phyloP scores from a whole-genome alignment of 805 yeast species.

The Candida krabiensis region DNA sequence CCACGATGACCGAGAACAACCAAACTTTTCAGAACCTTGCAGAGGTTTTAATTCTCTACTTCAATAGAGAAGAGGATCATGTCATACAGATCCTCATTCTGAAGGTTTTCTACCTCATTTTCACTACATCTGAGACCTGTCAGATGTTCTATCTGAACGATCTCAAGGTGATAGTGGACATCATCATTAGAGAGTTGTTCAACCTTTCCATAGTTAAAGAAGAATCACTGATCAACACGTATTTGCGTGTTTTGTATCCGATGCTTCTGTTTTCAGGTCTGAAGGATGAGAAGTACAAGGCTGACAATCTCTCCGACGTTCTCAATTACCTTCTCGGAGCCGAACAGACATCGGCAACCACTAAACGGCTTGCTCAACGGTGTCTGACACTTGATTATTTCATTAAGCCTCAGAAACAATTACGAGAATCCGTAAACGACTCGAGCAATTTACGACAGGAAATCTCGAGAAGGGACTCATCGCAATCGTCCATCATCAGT shows the following conservation, averaged over 20 bases:
- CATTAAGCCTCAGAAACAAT: conserved; percentile 2
- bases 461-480: conserved; percentile 9
- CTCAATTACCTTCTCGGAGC: conserved; percentile 46
- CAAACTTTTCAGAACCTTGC: conserved; percentile 53
- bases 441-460: conserved; percentile 2
- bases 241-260: conserved; percentile 72
- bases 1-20: conserved; percentile 46
- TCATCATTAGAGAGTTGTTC: conserved; percentile 74
- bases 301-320: conserved; percentile 49
- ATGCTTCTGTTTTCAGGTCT: conserved; percentile 67
- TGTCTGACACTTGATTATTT: conserved; percentile 31
- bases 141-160: conserved; percentile 82
- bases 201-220: conserved; percentile 59
- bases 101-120: conserved; percentile 71
- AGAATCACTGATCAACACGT: conserved; percentile 63
- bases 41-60: conserved; percentile 68
- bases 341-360: conserved; percentile 37
- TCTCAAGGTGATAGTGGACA: conserved; percentile 78
- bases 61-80: conserved; percentile 74
- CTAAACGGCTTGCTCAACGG: conserved; percentile 41
- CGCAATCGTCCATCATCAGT: conserved; percentile 18
- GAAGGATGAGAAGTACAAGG: conserved; percentile 55
- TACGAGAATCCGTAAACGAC: conserved; percentile 1
- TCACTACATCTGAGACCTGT: conserved; percentile 63
- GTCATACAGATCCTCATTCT: conserved; percentile 75